Conservation (phyloP, 225 moss, liverwort and hornwort genomes). For the Thuidium tamariscinum region DNA sequence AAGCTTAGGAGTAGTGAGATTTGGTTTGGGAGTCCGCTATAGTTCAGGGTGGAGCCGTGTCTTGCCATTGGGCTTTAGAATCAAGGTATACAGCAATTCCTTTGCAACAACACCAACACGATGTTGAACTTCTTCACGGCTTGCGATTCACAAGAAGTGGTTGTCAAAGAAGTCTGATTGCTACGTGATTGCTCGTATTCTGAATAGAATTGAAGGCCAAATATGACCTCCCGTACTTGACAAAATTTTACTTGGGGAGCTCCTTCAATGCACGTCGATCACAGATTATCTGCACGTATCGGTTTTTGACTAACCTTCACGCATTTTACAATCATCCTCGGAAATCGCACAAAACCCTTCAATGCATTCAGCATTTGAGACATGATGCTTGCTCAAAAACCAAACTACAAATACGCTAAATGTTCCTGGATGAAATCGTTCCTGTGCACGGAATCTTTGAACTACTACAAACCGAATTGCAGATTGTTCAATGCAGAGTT, state of each 20-base stretch:
- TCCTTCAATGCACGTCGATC: not conserved
- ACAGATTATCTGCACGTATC: not conserved
- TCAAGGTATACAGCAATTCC: not conserved
- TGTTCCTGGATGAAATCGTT: no score
- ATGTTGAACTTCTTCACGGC: not conserved
- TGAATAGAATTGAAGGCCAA: not conserved
- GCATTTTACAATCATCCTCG: conserved; percentile 59
- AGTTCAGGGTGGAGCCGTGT: not conserved
- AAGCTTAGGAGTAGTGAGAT: not conserved
- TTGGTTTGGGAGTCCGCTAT: not conserved
- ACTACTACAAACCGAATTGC: not conserved
- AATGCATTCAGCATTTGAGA: conserved; percentile 20
- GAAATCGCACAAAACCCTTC: conserved; percentile 61
- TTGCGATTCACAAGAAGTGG: not conserved
- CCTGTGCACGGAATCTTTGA: not conserved
- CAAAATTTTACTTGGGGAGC: not conserved
- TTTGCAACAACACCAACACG: not conserved
- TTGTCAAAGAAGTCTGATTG: not conserved
- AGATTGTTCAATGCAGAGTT: not conserved
- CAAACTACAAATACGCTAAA: not conserved
- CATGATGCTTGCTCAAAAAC: not conserved
- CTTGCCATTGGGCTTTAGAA: not conserved
- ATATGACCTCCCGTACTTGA: not conserved
- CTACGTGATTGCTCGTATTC: not conserved
- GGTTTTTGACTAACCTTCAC: conserved; percentile 33